Conservation (phyloP, 2,329 filamentous ascomycete species). For the Triangularia setosa region DNA sequence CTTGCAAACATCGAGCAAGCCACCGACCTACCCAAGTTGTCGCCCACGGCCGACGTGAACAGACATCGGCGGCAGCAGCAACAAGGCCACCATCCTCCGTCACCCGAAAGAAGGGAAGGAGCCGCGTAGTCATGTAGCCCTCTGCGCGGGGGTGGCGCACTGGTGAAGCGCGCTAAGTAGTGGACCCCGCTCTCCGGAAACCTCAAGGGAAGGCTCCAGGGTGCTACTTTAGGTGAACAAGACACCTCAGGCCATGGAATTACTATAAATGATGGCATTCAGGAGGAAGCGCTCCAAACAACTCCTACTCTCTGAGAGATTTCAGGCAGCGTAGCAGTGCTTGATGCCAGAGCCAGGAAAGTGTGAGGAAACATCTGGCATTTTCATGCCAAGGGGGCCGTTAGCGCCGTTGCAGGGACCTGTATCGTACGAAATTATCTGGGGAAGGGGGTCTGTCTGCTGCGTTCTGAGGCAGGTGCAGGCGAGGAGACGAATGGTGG, state of each 20-base stretch:
- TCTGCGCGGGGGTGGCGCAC: conserved; percentile 5
- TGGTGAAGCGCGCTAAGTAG: conserved; percentile 8
- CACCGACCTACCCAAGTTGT: background rate
- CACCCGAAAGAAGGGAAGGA: conserved; percentile 6
- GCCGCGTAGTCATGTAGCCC: background rate
- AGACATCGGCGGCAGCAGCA: background rate
- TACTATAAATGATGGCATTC: background rate
- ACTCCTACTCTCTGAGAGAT: background rate
- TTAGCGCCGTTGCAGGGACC: background rate
- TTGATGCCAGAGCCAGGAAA: background rate
- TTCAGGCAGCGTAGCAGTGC: background rate
- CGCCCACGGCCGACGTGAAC: background rate
- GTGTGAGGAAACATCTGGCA: background rate
- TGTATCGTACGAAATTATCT: conserved; percentile 1
- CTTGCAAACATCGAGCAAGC: background rate
- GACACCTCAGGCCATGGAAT: background rate
- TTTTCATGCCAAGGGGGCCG: background rate
- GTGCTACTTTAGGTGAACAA: too few relatives aligned
- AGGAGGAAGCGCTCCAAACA: background rate
- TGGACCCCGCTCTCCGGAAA: background rate
- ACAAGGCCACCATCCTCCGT: background rate
- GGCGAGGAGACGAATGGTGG: background rate
- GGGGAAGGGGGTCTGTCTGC: background rate
- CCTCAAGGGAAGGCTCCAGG: background rate
- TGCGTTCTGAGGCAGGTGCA: background rate